Evolutionary conservation across 108 stramenopile genomes (phyloP), one percentile per base, ranked within the genome.

Genomic region (Skeletonema menzelii): DNA sequence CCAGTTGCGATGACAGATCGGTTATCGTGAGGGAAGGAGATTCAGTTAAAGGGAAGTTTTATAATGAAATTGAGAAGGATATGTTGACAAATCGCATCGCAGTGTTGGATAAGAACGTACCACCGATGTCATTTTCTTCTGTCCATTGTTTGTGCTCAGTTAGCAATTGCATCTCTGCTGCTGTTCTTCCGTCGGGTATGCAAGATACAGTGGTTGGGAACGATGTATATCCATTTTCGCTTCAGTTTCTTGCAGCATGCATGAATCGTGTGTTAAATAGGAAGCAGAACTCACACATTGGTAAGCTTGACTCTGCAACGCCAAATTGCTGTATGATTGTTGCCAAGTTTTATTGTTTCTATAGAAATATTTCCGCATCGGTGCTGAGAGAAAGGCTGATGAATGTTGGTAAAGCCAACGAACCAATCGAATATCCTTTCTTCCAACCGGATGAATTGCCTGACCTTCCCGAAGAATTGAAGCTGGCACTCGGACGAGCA

Each of bases 61-160:
- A 79, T 68, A 44, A 34, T 22, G 53, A 46, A 46, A 72, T 88
- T 8, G 32, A 62, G 13, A 65, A 82, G 30, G 75, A 76, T 15
- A 67, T 75, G 10, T 34, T 77, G 5, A 20, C 65, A 13, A 35
- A 70, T 44, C 62, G 83, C 19, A 65, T 89, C 8, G 49, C 74
- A 15, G 70, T 95, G 55, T 84, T 83, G 8, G 94, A 95, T 72
- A 95, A 95, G 79, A 95, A 95, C 75, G 81, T 76, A 31, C 88
- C 94, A 10, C 86, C 87, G 20, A 42, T 61, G 8, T 72, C 88
- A 19, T 92, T 88, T 84, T 38, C 55, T 26, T 63, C 72, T 8
- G 61, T 95, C 26, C 72, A 77, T 2, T 47, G 47, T 11, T 40
- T 77, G 17, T 87, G 88, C 63, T 44, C 20, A 10, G 67, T 64